Evolutionary conservation across 257 asterid genomes (phyloP), one percentile per base, ranked within the genome.

Genomic region (Echium plantagineum): DNA sequence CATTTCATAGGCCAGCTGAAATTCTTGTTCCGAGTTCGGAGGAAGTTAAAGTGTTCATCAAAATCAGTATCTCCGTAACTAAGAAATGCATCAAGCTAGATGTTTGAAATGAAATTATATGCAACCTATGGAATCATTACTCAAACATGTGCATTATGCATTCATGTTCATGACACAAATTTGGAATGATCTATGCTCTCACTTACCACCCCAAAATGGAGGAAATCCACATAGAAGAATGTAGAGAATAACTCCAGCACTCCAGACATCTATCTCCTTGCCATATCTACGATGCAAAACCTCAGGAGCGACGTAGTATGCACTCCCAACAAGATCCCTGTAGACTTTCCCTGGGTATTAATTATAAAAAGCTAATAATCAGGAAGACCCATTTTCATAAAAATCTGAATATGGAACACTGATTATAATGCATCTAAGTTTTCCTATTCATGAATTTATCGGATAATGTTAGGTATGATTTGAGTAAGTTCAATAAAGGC

Each of bases 231-330:
- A 42, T 38, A 76, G 31, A 57, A 76, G 73, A 67, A 76, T 76
- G 64, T 76, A 76, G 7, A 76, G 26, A 13, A 76, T 76, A 31
- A 76, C 78, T 72, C 81, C 81, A 70, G 81, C 78, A 48, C 81
- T 76, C 81, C 81, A 76, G 7, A 76, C 68, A 66, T 76, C 81
- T 46, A 63, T 60, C 60, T 72, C 81, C 57, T 72, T 76, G 13
- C 81, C 81, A 53, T 72, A 76, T 7, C 30, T 63, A 7, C 63
- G 65, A 3, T 7, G 52, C 62, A 76, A 60, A 15, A 76, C 74
- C 61, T 76, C 81, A 3, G 81, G 81, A 4, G 81, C 81, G 19
- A 76, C 73, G 57, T 76, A 76, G 58, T 72, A 76, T 51, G 81
- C 81, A 56, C 78, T 72, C 58, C 81, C 81, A 46, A 69, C 78